Percentiles rank a stretch among this genome's conserved stretches.
phyloP scores from a whole-genome alignment of 495 filamentous ascomycete species.

The Penicillium silybi region DNA sequence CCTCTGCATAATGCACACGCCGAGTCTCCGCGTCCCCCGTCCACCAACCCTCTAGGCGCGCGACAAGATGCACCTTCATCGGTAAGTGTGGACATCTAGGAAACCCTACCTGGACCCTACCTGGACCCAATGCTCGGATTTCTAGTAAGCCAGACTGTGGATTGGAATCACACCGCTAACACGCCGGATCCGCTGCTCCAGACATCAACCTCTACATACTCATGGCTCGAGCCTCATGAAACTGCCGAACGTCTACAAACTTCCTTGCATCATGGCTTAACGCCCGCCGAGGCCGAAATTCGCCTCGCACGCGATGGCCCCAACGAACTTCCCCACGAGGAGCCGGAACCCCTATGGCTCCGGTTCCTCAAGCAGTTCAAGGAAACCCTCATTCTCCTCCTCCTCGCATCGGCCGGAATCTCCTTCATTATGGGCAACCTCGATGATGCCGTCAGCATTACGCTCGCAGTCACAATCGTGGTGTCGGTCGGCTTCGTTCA shows the following conservation, averaged over 20 bases:
- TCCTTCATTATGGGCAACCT: constrained; percentile 92
- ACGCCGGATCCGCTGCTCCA: constrained; percentile 16
- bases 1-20: constrained; percentile 50
- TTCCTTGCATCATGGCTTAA: constrained; percentile 77
- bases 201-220: constrained; percentile 58
- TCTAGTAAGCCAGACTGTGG: background rate
- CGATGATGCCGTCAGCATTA: constrained; percentile 93
- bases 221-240: constrained; percentile 66
- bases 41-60: constrained; percentile 33
- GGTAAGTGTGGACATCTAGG: constrained; percentile 19
- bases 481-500: constrained; percentile 95
- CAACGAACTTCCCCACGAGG: constrained; percentile 92
- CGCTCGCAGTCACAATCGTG: constrained; percentile 93
- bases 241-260: constrained; percentile 74
- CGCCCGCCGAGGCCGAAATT: constrained; percentile 72
- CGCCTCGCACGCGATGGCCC: constrained; percentile 77
- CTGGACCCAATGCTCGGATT: background rate
- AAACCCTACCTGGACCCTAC: background rate
- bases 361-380: constrained; percentile 96
- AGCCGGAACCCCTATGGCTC: constrained; percentile 90
- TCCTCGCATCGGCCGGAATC: constrained; percentile 83
- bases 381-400: constrained; percentile 83
- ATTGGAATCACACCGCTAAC: constrained; percentile 6
- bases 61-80: constrained; percentile 32
- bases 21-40: constrained; percentile 30